A percentile compares a stretch with the other conserved stretches of the same genome.
Conservation (phyloP, 805 yeast genomes). For the Saccharomycopsis oosterbeekiorum region DNA sequence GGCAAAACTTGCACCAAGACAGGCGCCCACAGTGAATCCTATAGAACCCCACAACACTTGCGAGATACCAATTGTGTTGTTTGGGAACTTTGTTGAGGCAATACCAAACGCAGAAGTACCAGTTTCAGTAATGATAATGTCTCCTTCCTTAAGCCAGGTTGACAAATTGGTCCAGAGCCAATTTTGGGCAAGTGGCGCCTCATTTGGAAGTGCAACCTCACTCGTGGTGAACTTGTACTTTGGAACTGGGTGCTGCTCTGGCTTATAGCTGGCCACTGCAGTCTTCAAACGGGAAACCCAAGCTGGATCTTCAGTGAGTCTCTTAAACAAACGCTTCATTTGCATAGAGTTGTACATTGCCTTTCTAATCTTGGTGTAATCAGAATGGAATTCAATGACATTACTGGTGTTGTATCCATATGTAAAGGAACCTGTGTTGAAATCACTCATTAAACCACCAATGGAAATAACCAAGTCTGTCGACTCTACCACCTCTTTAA, state of each 20-base stretch:
- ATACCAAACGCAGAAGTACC: slow-evolving; percentile 60
- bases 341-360: slow-evolving; percentile 45
- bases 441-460: slow-evolving; percentile 80
- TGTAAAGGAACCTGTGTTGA: slow-evolving; percentile 77
- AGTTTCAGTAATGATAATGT: slow-evolving; percentile 50
- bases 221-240: slow-evolving; percentile 1
- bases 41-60: slow-evolving; percentile 61
- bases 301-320: neutral
- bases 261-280: slow-evolving; percentile 2
- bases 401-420: slow-evolving; percentile 45
- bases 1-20: slow-evolving; percentile 53
- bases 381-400: slow-evolving; percentile 46
- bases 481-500: slow-evolving; percentile 59
- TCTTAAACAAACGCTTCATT: slow-evolving; percentile 35
- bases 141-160: slow-evolving; percentile 44
- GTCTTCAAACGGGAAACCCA: slow-evolving; percentile 1
- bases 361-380: slow-evolving; percentile 40
- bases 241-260: slow-evolving; percentile 11
- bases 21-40: slow-evolving; percentile 57
- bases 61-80: slow-evolving; percentile 40
- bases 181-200: slow-evolving; percentile 24
- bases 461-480: slow-evolving; percentile 69
- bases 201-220: slow-evolving; percentile 3
- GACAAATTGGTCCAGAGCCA: slow-evolving; percentile 44
- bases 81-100: slow-evolving; percentile 46